Conservation (phyloP, 495 filamentous ascomycete genomes). For the Penicillium riverlandense region DNA sequence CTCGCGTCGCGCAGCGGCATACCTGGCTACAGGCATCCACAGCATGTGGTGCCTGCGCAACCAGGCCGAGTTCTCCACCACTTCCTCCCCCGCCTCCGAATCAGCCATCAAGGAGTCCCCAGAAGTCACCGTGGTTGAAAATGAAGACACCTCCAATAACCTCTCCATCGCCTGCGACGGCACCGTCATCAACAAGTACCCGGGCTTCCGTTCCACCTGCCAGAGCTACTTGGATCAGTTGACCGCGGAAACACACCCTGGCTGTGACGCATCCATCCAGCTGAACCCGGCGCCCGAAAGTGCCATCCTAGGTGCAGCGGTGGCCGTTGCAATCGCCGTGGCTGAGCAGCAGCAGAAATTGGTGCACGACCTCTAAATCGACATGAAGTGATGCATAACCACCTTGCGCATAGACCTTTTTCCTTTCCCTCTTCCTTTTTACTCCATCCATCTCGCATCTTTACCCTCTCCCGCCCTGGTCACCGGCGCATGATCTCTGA, state of each 20-base stretch:
- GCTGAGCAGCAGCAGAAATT: slow-evolving; percentile 12
- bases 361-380: neutral
- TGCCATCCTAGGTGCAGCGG: slow-evolving; percentile 50
- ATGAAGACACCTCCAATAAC: slow-evolving; percentile 19
- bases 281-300: slow-evolving; percentile 46
- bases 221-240: slow-evolving; percentile 44
- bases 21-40: slow-evolving; percentile 58
- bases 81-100: slow-evolving; percentile 10
- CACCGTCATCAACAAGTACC: slow-evolving; percentile 55
- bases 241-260: slow-evolving; percentile 21
- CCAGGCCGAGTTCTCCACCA: slow-evolving; percentile 32
- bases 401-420: slow-evolving; percentile 8
- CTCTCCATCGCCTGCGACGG: slow-evolving; percentile 50
- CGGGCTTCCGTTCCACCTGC: slow-evolving; percentile 44
- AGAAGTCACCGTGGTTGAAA: slow-evolving; percentile 38
- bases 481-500: slow-evolving; percentile 12
- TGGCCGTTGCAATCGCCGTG: slow-evolving; percentile 45
- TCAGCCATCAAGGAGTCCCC: slow-evolving; percentile 24
- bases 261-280: slow-evolving; percentile 19
- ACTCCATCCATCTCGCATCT: slow-evolving; percentile 14
- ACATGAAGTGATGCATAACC: slow-evolving; percentile 9
- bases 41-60: slow-evolving; percentile 54
- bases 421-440: slow-evolving; percentile 5
- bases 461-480: neutral
- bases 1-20: slow-evolving; percentile 53